A percentile compares a stretch with the other conserved stretches of the same genome.
Conservation (phyloP, 164 flowering plant genomes). For the Amborella trichopoda region DNA sequence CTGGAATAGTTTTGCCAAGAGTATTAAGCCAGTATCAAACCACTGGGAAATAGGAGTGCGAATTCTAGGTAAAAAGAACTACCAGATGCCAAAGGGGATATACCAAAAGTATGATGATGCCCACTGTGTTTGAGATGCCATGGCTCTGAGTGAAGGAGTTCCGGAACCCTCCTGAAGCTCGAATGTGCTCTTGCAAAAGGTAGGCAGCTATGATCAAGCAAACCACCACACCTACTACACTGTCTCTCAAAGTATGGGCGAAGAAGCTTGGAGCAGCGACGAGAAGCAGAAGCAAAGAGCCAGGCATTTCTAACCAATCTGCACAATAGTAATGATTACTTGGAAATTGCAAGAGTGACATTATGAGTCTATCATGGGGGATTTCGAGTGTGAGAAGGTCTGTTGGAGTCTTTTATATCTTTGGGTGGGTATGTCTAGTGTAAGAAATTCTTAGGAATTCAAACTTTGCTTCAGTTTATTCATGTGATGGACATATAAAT, state of each 20-base stretch:
- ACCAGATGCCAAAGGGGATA: conserved; percentile 76
- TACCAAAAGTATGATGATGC: conserved; percentile 54
- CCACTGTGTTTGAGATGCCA: conserved; percentile 79
- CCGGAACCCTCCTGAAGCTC: conserved; percentile 85
- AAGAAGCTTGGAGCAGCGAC: conserved; percentile 73
- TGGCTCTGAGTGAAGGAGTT: conserved; percentile 63
- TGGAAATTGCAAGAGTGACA: too few species aligned
- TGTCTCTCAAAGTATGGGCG: conserved; percentile 34
- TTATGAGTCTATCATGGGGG: too few species aligned
- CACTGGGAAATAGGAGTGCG: background rate
- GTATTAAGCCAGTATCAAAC: background rate
- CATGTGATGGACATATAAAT: too few species aligned
- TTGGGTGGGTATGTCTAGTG: too few species aligned
- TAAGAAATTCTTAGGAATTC: too few species aligned
- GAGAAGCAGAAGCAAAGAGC: conserved; percentile 65
- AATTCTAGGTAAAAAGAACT: conserved; percentile 16
- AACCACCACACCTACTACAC: conserved; percentile 41
- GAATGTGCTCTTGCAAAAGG: conserved; percentile 85
- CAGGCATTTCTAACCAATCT: conserved; percentile 91
- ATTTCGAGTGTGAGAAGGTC: too few species aligned
- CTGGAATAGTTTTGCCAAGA: background rate
- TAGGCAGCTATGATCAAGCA: conserved; percentile 69
- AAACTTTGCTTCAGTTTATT: too few species aligned
- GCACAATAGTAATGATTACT: conserved; percentile 10
- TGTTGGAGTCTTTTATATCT: too few species aligned